These are phyloP conservation scores for Cydonia oblonga DNA, from an alignment of 331 rosid species.

Conservation along the genomic window DNA sequence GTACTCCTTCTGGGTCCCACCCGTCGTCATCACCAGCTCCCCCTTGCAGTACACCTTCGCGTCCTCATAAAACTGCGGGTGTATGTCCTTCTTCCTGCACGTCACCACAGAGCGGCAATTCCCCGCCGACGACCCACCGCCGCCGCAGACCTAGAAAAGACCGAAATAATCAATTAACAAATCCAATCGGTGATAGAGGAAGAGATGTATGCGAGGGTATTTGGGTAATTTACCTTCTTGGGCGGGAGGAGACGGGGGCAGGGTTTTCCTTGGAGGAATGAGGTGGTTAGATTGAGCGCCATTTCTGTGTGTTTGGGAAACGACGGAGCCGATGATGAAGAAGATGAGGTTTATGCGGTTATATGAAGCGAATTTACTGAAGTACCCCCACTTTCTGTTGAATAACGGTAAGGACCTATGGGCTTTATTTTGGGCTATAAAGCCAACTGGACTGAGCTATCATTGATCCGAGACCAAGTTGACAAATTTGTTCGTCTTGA, in stretches of 20 bases:
- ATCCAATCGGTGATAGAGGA: background rate
- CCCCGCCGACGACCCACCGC: background rate
- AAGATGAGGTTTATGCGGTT: conserved; percentile 21
- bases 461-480: too few relatives aligned
- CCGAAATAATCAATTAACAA: background rate
- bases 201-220: background rate
- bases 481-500: too few relatives aligned
- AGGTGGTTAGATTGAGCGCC: conserved; percentile 54
- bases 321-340: background rate
- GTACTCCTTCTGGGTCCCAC: conserved; percentile 91
- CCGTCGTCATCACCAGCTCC: conserved; percentile 76
- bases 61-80: conserved; percentile 65
- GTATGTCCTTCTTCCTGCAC: conserved; percentile 86
- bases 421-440: too few relatives aligned
- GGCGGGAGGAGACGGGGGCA: conserved; percentile 17
- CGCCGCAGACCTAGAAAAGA: conserved; percentile 19
- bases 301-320: conserved; percentile 18
- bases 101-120: conserved; percentile 26
- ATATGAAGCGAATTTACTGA: background rate
- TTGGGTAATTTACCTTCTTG: conserved; percentile 13
- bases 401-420: background rate
- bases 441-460: too few relatives aligned
- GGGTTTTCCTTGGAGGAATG: conserved; percentile 44
- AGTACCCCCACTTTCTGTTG: background rate
- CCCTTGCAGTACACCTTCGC: conserved; percentile 83